Base-by-base conservation (phyloP, 768 basidiomycete genomes). In the Nidula microcarpa region DNA sequence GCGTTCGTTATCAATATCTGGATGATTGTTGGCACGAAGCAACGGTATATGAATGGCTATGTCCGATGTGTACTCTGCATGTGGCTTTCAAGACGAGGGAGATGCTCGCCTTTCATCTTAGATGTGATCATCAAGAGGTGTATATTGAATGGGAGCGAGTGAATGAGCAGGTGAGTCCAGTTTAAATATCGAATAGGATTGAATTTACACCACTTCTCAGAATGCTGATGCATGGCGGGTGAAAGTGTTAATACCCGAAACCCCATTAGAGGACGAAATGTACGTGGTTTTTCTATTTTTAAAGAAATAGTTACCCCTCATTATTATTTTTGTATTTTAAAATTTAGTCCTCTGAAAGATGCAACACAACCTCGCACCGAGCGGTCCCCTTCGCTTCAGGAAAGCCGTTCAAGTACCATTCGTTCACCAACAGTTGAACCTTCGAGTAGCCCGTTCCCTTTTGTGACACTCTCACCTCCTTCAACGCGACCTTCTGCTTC, bases 41-140 rank as follows among this genome's bases (percentile, higher is more conserved):
- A 11, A 59, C 52, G 8, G 66, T 75, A 62, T 55, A 54, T 16
- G 57, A 65, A 1, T 81, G 78, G 73, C 39, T 64, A 39, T 86
- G 85, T 57, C 83, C 85, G 0, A 57, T 85, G n/a, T 86, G 85
- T 57, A 68, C 71, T 35, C 51, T 80, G 8, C 71, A 81, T 47
- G 68, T 66, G 18, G 54, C 53, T 0, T 80, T 86, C 44, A 47
- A 57, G 6, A 78, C 75, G 18, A 67, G 62, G 10, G 69, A 60
- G 30, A 73, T 78, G 71, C 64, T 86, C 1, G 60, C 60, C 30
- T 71, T 60, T n/a, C 85, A 86, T 59, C 55, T 86, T 18, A 52
- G 60, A 6, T 73, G 73, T 67, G 80, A 81, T 58, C 85, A 86
- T 53, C 18, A 60, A 1, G 70, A 68, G n/a, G 68, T 79, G 33